Evolutionary conservation across 805 yeast species (phyloP), one percentile per base, ranked within the genome.

Genomic region (Hanseniaspora lachancei): DNA sequence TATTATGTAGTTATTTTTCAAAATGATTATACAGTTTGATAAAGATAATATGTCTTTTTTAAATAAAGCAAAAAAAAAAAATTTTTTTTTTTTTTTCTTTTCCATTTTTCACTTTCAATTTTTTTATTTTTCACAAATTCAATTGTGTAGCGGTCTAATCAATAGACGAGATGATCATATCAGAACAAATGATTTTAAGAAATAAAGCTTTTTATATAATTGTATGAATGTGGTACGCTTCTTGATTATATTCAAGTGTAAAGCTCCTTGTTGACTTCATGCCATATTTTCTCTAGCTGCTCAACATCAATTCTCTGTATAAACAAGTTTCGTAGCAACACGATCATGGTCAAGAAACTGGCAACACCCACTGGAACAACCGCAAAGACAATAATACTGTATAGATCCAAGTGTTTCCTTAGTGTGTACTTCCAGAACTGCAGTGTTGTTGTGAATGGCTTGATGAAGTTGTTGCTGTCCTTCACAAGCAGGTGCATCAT

Each of bases 291-390:
- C 48, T 62, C 66, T 21, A 68, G 58, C 56, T 68, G 70, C 58
- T 70, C 75, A 13, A 74, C 66, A 60, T 84, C 95, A 53, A 87
- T 67, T 57, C 95, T 76, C 52, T 88, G 73, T 27, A 89, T 86
- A 60, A 89, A 73, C 50, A 89, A 70, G 49, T 85, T 79, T 58
- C 97, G 71, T 18, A 91, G 70, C 40, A 91, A 70, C 0, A 89
- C 93, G 39, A 89, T 73, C 95, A 89, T 87, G 2, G 97, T 89
- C 24, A 89, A 70, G 63, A 93, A 91, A 62, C 96, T 86, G 5
- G 97, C 97, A 58, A 91, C 64, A 0, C 98, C 97, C 18, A 91
- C 88, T 0, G 98, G 98, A n/a, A 91, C 96, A 42, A 91, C 98
- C 2, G 97, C 97, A 71, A 87, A 91, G 1, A 91, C 97, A 0